Conservation (phyloP, 305 asterid species). For the Rubia occidens region DNA sequence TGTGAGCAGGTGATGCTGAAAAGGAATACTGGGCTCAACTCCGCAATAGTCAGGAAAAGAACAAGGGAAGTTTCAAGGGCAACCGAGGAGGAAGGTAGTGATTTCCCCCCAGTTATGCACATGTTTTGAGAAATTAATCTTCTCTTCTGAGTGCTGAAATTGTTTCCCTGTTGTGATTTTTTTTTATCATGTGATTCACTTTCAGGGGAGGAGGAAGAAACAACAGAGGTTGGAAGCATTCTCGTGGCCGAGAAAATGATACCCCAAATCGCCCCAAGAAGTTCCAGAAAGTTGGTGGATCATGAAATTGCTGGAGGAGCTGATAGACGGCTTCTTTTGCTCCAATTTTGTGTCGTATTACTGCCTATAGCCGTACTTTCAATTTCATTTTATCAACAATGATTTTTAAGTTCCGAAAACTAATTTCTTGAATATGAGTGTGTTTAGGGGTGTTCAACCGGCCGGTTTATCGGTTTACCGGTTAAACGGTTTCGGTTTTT, state of each 20-base stretch:
- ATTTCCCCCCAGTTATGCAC: background rate
- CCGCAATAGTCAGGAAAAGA: conserved; percentile 50
- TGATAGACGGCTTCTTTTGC: background rate
- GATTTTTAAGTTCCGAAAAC: background rate
- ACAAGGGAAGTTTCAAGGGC: conserved; percentile 48
- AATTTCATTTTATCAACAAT: background rate
- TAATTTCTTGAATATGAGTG: background rate
- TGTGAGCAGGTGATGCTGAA: conserved; percentile 77
- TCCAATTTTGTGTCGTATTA: conserved; percentile 30
- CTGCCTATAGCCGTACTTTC: background rate
- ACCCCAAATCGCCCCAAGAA: conserved; percentile 48
- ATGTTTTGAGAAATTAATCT: background rate
- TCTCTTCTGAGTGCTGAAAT: background rate
- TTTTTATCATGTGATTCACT: background rate
- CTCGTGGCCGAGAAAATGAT: conserved; percentile 55
- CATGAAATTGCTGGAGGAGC: conserved; percentile 14
- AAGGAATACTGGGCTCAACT: conserved; percentile 76
- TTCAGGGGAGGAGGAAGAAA: conserved; percentile 77
- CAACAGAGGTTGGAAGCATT: conserved; percentile 70
- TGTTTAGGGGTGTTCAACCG: too few relatives aligned
- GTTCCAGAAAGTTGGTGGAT: conserved; percentile 50
- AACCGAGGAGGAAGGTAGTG: conserved; percentile 78
- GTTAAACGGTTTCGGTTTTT: too few relatives aligned
- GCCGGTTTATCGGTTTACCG: too few relatives aligned
- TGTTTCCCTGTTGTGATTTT: too few relatives aligned